Base-by-base conservation (phyloP, 208 protist species). In the Leishmania tarentolae region DNA sequence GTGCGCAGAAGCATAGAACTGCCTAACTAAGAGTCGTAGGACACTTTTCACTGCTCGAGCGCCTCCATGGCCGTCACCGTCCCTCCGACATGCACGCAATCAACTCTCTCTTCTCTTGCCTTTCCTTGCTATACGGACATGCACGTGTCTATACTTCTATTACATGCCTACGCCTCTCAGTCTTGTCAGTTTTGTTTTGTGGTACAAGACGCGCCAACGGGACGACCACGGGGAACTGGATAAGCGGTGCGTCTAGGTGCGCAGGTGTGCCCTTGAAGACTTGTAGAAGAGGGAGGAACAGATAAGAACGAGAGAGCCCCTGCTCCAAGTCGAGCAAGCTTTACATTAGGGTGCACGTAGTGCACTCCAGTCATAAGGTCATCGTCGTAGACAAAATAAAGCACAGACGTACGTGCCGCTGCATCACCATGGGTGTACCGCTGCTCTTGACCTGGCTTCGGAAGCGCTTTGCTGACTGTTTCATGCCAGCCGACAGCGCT, bases 381-480 rank as follows among this genome's bases (percentile, higher is more conserved):
- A 42, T 1, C 42, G 42, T 40, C 68, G 47, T 72, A 72, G 68
- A 50, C 40, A n/a, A 47, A 3, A 28, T 47, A 46, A 72, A 31
- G 68, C 68, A 15, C 68, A n/a, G 7, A 47, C 68, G 68, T 21
- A 52, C 68, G 68, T 19, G 19, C 68, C 68, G 68, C 68, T 35
- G 42, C 37, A 72, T 52, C 50, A 44, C 28, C 53, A 97, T 97
- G 94, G 94, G 94, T 63, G 94, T 97, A 80, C 94, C 94, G 47
- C 78, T 97, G 66, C 84, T 97, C 15, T 86, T 97, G 70, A 97
- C 94, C 44, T 97, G 94, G 93, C 83, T 97, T 46, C 90, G 89
- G 72, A 86, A 84, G 69, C 87, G 90, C 63, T 97, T 97, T 75
- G 78, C 89, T 40, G 79, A 86, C 52, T 97, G 94, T 86, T 97